phyloP scores from a whole-genome alignment of 768 basidiomycete genomes.

The Phaeotremella skinneri region DNA sequence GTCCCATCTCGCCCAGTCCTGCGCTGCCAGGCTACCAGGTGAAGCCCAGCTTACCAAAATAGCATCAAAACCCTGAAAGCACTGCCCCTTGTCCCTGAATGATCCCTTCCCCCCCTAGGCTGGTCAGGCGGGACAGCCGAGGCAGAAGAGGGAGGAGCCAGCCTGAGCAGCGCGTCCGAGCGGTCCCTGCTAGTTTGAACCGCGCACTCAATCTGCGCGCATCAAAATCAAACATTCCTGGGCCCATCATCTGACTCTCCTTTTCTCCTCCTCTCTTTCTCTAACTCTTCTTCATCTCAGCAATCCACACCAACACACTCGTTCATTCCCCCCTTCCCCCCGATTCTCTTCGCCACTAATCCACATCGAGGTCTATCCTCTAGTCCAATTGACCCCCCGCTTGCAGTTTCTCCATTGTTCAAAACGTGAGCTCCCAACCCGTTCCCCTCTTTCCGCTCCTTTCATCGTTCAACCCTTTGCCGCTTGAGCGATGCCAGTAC shows the following conservation, averaged over 20 bases:
- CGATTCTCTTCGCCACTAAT: background rate
- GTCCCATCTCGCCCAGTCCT: too few relatives aligned
- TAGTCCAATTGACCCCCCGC: background rate
- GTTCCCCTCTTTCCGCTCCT: background rate
- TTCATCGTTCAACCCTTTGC: conserved; percentile 3
- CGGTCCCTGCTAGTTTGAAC: too few relatives aligned
- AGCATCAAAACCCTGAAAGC: too few relatives aligned
- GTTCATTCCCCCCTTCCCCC: conserved; percentile 1
- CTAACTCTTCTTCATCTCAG: conserved; percentile 10
- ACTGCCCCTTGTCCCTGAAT: too few relatives aligned
- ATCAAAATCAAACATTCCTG: background rate
- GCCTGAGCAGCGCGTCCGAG: too few relatives aligned
- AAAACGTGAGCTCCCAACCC: background rate
- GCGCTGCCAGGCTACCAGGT: too few relatives aligned
- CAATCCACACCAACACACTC: conserved; percentile 6
- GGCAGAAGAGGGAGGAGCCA: too few relatives aligned
- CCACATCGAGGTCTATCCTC: background rate
- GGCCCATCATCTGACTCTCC: background rate
- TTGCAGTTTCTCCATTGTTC: background rate
- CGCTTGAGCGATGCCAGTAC: background rate
- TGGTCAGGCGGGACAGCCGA: too few relatives aligned
- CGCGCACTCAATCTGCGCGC: background rate
- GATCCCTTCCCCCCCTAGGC: too few relatives aligned
- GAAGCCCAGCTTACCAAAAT: too few relatives aligned
- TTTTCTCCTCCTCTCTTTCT: conserved; percentile 5